Conservation (phyloP, 2,329 filamentous ascomycete species). For the Plectosphaerella plurivora region DNA sequence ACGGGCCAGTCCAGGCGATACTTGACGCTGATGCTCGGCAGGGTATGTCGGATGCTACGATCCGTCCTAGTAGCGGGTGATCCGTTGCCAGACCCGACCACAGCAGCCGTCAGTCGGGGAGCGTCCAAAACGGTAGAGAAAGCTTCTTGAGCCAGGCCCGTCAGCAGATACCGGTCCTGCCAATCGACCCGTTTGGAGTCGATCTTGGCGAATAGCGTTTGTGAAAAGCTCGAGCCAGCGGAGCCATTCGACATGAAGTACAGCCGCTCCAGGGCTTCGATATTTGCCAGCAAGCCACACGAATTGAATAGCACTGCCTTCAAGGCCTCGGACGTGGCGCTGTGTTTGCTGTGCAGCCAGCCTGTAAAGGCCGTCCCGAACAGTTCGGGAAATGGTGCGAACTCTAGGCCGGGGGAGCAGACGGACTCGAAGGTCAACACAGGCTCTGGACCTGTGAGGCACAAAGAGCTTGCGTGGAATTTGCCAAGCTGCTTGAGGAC, state of each 20-base stretch:
- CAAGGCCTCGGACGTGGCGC: conserved; percentile 62
- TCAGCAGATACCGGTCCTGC: conserved; percentile 79
- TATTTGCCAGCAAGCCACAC: conserved; percentile 60
- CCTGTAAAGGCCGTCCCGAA: conserved; percentile 66
- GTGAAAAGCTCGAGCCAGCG: conserved; percentile 60
- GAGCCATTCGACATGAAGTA: conserved; percentile 76
- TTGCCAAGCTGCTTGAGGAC: conserved; percentile 71
- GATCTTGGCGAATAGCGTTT: conserved; percentile 69
- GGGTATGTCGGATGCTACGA: conserved; percentile 29
- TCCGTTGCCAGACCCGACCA: conserved; percentile 12
- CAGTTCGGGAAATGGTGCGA: conserved; percentile 70
- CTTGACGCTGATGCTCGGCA: conserved; percentile 60
- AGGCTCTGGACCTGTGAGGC: conserved; percentile 31
- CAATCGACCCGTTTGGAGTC: conserved; percentile 58
- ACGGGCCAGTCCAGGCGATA: conserved; percentile 66
- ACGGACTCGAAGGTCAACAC: conserved; percentile 54
- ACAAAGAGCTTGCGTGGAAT: conserved; percentile 30
- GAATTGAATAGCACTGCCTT: conserved; percentile 62
- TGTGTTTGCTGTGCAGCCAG: conserved; percentile 76
- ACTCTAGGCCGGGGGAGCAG: conserved; percentile 38
- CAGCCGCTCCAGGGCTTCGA: conserved; percentile 65
- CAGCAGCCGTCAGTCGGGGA: conserved; percentile 51
- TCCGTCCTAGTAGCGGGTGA: background rate
- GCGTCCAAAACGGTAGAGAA: conserved; percentile 57
- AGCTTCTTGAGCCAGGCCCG: conserved; percentile 69